Evolutionary conservation across 495 filamentous ascomycete genomes (phyloP).

Genomic region (Xeromyces bisporus): DNA sequence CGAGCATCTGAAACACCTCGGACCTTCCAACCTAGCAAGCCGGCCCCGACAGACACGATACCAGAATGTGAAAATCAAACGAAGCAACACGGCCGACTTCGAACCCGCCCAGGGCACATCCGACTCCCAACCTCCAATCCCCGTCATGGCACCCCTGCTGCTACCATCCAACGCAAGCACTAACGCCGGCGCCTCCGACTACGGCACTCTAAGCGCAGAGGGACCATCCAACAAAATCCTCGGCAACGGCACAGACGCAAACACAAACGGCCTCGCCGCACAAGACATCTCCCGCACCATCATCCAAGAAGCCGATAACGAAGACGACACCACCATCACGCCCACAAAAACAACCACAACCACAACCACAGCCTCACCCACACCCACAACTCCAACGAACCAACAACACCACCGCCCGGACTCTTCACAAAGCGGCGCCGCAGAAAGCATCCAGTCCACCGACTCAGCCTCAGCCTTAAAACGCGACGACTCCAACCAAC

Average conservation of each 20-base stretch:
- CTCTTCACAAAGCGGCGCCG: too few species aligned
- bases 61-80: slow-evolving; percentile 80
- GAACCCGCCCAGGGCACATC: slow-evolving; percentile 17
- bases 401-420: neutral
- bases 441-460: too few species aligned
- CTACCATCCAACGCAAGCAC: slow-evolving; percentile 34
- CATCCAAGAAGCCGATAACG: slow-evolving; percentile 23
- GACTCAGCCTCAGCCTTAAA: too few species aligned
- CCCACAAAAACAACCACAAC: slow-evolving; percentile 10
- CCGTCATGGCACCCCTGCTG: slow-evolving; percentile 24
- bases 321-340: slow-evolving; percentile 13
- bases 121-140: slow-evolving; percentile 8
- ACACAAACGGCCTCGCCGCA: slow-evolving; percentile 9
- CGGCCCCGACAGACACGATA: slow-evolving; percentile 72
- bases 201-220: slow-evolving; percentile 37
- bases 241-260: slow-evolving; percentile 4
- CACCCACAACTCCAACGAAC: too few species aligned
- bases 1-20: slow-evolving; percentile 76
- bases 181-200: slow-evolving; percentile 56
- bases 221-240: too few species aligned
- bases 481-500: too few species aligned
- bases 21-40: slow-evolving; percentile 79
- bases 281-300: slow-evolving; percentile 16
- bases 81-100: slow-evolving; percentile 29
- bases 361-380: slow-evolving; percentile 6